Base-by-base conservation (phyloP, 495 filamentous ascomycete species). In the Tetracladium setigerum region DNA sequence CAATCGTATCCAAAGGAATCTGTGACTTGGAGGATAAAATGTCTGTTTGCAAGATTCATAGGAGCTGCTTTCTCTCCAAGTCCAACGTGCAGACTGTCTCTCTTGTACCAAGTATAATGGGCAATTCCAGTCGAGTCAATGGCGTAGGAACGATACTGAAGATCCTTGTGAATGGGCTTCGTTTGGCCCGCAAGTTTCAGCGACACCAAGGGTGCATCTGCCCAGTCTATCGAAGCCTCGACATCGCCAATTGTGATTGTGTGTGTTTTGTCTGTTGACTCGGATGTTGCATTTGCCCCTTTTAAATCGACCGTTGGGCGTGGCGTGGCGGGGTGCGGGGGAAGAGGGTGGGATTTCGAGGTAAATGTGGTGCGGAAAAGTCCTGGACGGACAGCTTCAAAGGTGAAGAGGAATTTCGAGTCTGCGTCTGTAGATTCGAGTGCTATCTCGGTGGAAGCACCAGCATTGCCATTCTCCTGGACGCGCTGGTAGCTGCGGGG, bases 1-100 rank as follows among this genome's bases (percentile, higher is more conserved):
- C 77, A 72, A 54, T 86, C 81, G 61, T 86, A 86, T 15, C 79
- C 78, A 49, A 83, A 84, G 40, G 71, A 79, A 60, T 86, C 83
- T 16, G 78, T 84, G 8, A 79, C 79, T 4, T 79, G 75, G 40
- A 86, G 70, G 33, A 70, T 70, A 61, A 84, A 85, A 45, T 74
- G 68, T 3, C 83, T 76, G 36, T 78, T 78, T 6, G 68, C 76
- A n/a, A 86, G 69, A 54, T 86, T 72, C 79, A 86, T 84, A 0
- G 83, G 83, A 1, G 79, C 80, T 15, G 77, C 66, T 59, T 84
- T 85, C 61, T 86, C 83, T 6, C 83, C 82, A 2, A 86, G 63
- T 2, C 83, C 81, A 19, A 85, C 73, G 55, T 86, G 76, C 0
- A 86, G 65, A 27, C 69, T 76, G 30, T 72, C 61, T 19, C 67